phyloP scores from a whole-genome alignment of 495 filamentous ascomycete genomes.

The Penicillium canescens region DNA sequence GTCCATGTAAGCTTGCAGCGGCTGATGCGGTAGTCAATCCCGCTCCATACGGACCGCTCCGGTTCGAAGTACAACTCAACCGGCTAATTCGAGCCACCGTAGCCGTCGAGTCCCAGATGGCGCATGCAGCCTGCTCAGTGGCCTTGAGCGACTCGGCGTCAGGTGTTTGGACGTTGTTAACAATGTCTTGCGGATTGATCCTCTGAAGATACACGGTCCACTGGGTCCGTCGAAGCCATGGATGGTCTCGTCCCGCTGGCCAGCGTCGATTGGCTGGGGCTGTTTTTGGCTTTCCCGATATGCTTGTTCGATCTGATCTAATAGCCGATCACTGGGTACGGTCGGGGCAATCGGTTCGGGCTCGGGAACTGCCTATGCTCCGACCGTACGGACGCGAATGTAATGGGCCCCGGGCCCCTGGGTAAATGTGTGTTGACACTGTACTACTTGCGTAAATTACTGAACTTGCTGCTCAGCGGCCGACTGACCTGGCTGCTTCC shows the following conservation, averaged over 20 bases:
- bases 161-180: background rate
- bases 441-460: background rate
- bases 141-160: too few relatives aligned
- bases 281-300: background rate
- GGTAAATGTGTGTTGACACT: background rate
- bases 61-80: slow-evolving; percentile 1
- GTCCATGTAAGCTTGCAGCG: slow-evolving; percentile 9
- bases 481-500: background rate
- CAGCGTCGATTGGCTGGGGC: background rate
- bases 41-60: background rate
- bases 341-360: background rate
- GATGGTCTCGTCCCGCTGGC: slow-evolving; percentile 5
- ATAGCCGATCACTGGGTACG: background rate
- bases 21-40: slow-evolving; percentile 3
- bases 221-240: slow-evolving; percentile 12
- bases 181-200: background rate
- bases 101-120: background rate
- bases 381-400: background rate
- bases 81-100: slow-evolving; percentile 7
- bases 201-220: slow-evolving; percentile 8
- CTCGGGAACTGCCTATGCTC: background rate
- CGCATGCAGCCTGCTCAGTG: background rate
- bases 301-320: background rate
- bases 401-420: background rate
- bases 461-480: background rate